Conservation (phyloP, 192 early-diverging fungal genomes). For the Globomyces pollinis-pini region DNA sequence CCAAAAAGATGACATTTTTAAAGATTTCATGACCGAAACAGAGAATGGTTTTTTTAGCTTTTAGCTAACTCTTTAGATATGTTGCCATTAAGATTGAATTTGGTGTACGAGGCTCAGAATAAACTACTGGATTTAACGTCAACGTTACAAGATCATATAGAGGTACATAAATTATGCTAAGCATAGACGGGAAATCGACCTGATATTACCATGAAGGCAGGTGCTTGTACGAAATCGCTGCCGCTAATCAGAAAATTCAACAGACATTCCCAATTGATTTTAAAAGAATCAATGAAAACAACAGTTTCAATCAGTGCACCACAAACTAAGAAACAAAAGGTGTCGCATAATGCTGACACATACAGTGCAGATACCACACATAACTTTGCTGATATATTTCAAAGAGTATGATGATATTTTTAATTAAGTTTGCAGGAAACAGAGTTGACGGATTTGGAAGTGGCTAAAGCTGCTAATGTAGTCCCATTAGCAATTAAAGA, state of each 20-base stretch:
- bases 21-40: constrained; percentile 66
- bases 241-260: constrained; percentile 84
- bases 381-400: too few species aligned
- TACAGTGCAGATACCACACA: too few species aligned
- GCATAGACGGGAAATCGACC: constrained; percentile 68
- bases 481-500: too few species aligned
- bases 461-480: too few species aligned
- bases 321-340: too few species aligned
- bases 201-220: constrained; percentile 76
- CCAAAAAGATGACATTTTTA: constrained; percentile 69
- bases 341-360: too few species aligned
- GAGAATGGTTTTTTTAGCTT: constrained; percentile 44
- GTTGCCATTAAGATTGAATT: constrained; percentile 7
- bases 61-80: too few species aligned
- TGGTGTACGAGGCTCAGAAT: constrained; percentile 51
- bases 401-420: too few species aligned
- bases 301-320: too few species aligned
- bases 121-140: constrained; percentile 71
- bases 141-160: constrained; percentile 72
- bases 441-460: too few species aligned
- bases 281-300: constrained; percentile 35
- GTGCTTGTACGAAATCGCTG: constrained; percentile 48
- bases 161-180: constrained; percentile 37
- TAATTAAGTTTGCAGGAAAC: too few species aligned
- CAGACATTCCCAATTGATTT: constrained; percentile 74